These are phyloP conservation scores for Iris macrosiphon DNA, from an alignment of 106 monocot species.

Conservation along the genomic window DNA sequence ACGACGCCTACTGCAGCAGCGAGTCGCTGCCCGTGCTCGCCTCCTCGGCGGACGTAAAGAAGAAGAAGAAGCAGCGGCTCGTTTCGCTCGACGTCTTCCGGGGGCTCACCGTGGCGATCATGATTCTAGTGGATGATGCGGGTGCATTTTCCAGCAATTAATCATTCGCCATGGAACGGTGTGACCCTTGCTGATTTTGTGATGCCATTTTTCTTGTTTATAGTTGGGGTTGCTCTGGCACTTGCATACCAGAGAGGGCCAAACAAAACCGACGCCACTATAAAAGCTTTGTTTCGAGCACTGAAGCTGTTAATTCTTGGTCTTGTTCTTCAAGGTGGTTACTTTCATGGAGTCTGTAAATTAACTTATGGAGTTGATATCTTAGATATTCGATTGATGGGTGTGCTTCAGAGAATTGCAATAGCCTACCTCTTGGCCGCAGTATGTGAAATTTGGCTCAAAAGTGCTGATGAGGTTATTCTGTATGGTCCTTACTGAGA, in stretches of 20 bases:
- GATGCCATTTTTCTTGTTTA: constrained; percentile 97
- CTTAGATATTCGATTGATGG: constrained; percentile 45
- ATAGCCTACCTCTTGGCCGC: constrained; percentile 36
- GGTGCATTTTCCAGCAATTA: constrained; percentile 72
- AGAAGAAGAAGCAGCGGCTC: too few relatives aligned
- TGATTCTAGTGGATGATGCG: constrained; percentile 93
- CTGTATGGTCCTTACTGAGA: constrained; percentile 30
- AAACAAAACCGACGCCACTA: constrained; percentile 34
- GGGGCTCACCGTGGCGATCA: too few relatives aligned
- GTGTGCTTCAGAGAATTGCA: constrained; percentile 61
- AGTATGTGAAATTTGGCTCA: constrained; percentile 40
- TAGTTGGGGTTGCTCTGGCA: constrained; percentile 78
- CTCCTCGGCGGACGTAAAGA: too few relatives aligned
- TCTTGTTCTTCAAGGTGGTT: constrained; percentile 56
- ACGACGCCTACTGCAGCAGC: too few relatives aligned
- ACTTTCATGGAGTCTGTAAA: constrained; percentile 27
- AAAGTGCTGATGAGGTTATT: constrained; percentile 23
- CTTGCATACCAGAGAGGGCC: constrained; percentile 69
- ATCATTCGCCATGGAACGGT: constrained; percentile 95
- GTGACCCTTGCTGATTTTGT: constrained; percentile 91
- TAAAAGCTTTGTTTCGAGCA: constrained; percentile 44
- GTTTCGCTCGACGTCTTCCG: too few relatives aligned
- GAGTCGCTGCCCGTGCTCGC: too few relatives aligned
- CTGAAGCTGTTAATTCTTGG: constrained; percentile 51
- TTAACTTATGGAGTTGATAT: constrained; percentile 67